Conservation (phyloP, 345 rosid species). For the Aegle marmelos region DNA sequence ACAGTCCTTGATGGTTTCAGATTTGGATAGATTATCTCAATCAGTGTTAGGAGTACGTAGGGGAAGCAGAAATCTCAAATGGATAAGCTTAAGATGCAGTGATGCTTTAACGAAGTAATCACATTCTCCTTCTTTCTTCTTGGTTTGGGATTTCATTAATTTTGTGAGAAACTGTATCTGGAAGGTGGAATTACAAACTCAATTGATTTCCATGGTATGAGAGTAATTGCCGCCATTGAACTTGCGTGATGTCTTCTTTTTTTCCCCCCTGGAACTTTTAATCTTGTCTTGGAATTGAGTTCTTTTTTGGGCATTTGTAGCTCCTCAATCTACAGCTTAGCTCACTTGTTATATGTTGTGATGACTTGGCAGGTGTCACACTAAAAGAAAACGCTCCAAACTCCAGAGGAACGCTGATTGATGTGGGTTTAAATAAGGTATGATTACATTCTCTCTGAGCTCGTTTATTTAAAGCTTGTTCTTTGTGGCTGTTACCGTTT, state of each 20-base stretch:
- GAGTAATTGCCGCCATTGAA: neutral
- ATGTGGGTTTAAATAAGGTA: slow-evolving; percentile 93
- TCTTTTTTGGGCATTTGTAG: neutral
- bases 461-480: neutral
- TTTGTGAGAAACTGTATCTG: neutral
- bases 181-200: neutral
- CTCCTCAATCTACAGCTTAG: neutral
- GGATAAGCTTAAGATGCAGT: neutral
- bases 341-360: slow-evolving; percentile 9
- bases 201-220: neutral
- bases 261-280: neutral
- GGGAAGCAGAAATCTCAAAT: neutral
- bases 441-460: neutral
- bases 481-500: neutral
- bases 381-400: slow-evolving; percentile 50
- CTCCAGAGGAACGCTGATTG: slow-evolving; percentile 55
- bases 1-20: neutral
- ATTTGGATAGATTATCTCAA: neutral
- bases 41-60: neutral
- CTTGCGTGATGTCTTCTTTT: neutral
- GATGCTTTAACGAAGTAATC: neutral
- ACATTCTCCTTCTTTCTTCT: neutral
- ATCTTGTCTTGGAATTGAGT: neutral
- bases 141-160: neutral
- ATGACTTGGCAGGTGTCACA: slow-evolving; percentile 60